Evolutionary conservation across 805 yeast species (phyloP), one percentile per base, ranked within the genome.

Genomic region (Phaffomyces thermotolerans): DNA sequence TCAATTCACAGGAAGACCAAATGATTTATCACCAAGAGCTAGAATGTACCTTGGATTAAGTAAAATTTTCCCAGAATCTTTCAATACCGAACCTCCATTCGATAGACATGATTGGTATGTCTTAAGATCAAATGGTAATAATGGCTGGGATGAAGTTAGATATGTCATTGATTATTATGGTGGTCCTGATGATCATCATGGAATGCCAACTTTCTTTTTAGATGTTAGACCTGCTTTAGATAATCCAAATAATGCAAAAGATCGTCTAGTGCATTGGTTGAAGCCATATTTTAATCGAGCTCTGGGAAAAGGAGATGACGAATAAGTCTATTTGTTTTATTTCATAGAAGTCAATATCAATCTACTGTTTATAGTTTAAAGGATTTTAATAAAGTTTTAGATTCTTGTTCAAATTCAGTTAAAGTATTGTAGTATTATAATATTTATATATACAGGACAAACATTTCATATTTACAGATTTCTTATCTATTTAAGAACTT

Each of bases 71-170:
- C 98, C 99, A 1, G 67, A 72, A 14, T 70, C 72, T 10, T 91
- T 78, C 66, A 81, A 79, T 48, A 66, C 81, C 1, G 83, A 83
- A 50, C 87, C 95, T 4, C 99, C 99, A 7, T 93, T 93, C 58
- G 99, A 93, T 64, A 79, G 99, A 62, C 99, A 93, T 57, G 99
- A 93, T 66, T 93, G 99, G 99, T 84, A 95, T 3, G 96, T 93
- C 6, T 70, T 91, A 52, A 75, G 99, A 56, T 71, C 78, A 12
- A 68, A 64, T 43, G 65, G 63, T 2, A 52, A 60, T n/a, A 56
- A 51, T 17, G 66, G 66, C 9, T 84, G 90, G 85, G 68, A 72
- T 41, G 68, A 80, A 53, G 89, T 93, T 18, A 75, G 99, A 49
- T 93, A 93, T 56, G 95, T 93, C 27, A 89, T 93, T 56, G 99